Conservation (phyloP, 2,329 filamentous ascomycete species). For the Xylogone sp. region DNA sequence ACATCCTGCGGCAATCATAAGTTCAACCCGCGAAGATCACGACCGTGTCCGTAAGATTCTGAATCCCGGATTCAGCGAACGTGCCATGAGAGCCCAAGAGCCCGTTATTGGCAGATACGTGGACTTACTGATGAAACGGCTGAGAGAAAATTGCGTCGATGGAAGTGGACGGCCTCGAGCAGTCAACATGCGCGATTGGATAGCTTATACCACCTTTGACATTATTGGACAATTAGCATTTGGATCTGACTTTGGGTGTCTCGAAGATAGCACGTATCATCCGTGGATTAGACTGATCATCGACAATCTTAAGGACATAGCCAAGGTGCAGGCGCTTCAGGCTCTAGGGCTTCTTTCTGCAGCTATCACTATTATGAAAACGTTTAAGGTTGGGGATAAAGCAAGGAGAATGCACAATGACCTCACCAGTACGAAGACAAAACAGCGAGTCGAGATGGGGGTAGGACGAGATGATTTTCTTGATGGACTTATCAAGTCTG, state of each 20-base stretch:
- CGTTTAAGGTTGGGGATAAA: not conserved
- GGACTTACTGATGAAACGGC: conserved; percentile 18
- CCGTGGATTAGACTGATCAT: conserved; percentile 20
- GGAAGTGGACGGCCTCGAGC: not conserved
- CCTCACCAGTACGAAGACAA: conserved; percentile 9
- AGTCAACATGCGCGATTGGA: not conserved
- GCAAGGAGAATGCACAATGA: not conserved
- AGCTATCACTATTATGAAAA: not conserved
- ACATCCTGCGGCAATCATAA: not conserved
- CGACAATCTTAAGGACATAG: not conserved
- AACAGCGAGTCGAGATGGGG: not conserved
- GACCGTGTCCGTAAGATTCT: not conserved
- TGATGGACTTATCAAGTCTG: not conserved
- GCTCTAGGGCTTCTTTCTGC: not conserved
- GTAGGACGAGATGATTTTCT: conserved; percentile 27
- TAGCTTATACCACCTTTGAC: conserved; percentile 33
- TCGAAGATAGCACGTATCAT: conserved; percentile 24
- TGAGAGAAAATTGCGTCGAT: conserved; percentile 18
- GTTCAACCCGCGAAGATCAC: not conserved
- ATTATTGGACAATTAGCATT: conserved; percentile 32
- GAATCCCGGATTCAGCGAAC: conserved; percentile 18
- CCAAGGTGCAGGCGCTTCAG: not conserved
- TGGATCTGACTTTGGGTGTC: conserved; percentile 27
- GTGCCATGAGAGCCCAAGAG: conserved; percentile 24
- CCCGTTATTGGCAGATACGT: conserved; percentile 27